Conservation (phyloP, 768 basidiomycete species). For the Ephemerocybe angulata region DNA sequence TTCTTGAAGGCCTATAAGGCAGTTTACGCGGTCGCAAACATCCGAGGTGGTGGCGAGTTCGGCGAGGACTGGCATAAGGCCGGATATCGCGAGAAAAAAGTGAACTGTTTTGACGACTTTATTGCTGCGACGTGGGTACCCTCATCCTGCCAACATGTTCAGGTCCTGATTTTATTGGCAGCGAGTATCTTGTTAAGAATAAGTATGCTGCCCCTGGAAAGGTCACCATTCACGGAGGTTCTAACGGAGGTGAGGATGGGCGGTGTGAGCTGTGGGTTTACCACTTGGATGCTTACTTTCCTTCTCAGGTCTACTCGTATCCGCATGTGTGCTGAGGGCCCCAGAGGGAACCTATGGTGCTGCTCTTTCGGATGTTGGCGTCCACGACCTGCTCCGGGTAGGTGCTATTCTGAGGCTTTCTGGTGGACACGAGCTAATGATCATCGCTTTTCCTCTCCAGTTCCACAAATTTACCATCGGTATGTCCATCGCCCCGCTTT, state of each 20-base stretch:
- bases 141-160: neutral
- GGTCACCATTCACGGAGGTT: conserved; percentile 73
- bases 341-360: conserved; percentile 75
- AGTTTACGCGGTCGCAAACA: conserved; percentile 55
- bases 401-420: conserved; percentile 5
- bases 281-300: neutral
- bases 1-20: conserved; percentile 70
- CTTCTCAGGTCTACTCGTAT: conserved; percentile 65
- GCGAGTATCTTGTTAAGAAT: conserved; percentile 69
- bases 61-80: conserved; percentile 83
- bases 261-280: neutral
- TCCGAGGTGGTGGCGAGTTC: conserved; percentile 73
- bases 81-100: conserved; percentile 69
- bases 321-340: conserved; percentile 80
- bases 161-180: conserved; percentile 23
- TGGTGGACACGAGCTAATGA: conserved; percentile 5
- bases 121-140: conserved; percentile 68
- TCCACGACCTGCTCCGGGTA: conserved; percentile 76
- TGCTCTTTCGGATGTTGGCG: conserved; percentile 78
- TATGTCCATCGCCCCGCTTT: conserved; percentile 22
- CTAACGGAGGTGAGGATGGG: conserved; percentile 64
- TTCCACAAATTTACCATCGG: conserved; percentile 79
- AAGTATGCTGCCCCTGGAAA: conserved; percentile 67
- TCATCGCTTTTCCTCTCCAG: conserved; percentile 27
- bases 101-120: conserved; percentile 81